Base-by-base conservation (phyloP, 805 yeast genomes). In the Geotrichum ghanense region DNA sequence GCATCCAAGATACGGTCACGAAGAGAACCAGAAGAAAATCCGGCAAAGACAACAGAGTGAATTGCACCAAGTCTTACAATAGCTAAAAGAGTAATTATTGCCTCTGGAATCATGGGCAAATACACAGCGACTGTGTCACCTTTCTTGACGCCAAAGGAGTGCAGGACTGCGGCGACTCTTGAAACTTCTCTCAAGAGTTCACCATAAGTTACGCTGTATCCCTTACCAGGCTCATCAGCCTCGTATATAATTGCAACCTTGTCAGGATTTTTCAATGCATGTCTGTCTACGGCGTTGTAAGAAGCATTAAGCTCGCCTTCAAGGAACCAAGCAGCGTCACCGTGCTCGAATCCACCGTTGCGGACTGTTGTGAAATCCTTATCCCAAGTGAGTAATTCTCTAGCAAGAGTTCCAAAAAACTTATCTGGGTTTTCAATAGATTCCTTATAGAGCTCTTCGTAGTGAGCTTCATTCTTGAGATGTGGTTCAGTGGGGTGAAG, bases 71-170 rank as follows among this genome's bases (percentile, higher is more conserved):
- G 69, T 65, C 95, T 73, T 39, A 77, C 75, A 58, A 83, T 81
- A 22, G 95, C 94, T 65, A 84, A 67, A 70, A 84, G 66, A 22
- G 92, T 77, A 48, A 81, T 69, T 45, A 84, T 66, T 35, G 92
- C 89, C 61, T 83, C 85, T 42, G 89, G 83, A 52, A 79, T 81
- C 92, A 83, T 84, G 57, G 95, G 95, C 69, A 84, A 70, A 63
- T 84, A 84, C 45, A 84, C 83, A 21, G 92, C 92, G 48, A 84
- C 90, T 16, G 88, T 81, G 61, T 84, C 95, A 56, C 92, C 92
- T 66, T 83, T 84, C 50, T 71, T 68, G 48, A 83, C 79, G 44
- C 89, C 89, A 71, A 79, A 68, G 50, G 69, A 66, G 53, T 72
- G 68, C 60, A 84, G 72, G 27, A 79, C 81, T 56, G 82, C 85